phyloP scores from a whole-genome alignment of 129 eudicot species.

The Flaveria linearis region DNA sequence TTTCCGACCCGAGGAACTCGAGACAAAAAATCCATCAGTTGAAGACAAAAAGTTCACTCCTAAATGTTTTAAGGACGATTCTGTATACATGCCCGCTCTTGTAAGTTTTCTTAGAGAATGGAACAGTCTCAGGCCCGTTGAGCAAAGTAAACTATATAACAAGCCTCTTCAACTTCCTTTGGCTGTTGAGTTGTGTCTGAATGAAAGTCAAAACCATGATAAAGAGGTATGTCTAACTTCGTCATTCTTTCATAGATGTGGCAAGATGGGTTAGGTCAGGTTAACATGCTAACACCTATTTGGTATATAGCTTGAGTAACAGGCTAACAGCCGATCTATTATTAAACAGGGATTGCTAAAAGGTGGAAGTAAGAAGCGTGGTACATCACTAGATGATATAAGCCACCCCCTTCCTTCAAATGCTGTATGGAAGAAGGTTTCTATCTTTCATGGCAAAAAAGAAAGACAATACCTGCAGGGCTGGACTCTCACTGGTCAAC shows the following conservation, averaged over 20 bases:
- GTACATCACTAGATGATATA: slow-evolving; percentile 65
- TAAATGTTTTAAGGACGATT: slow-evolving; percentile 41
- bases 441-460: slow-evolving; percentile 50
- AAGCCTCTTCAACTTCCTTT: slow-evolving; percentile 95
- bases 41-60: slow-evolving; percentile 26
- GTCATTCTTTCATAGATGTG: slow-evolving; percentile 4
- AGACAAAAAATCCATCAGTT: slow-evolving; percentile 26
- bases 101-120: slow-evolving; percentile 64
- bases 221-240: slow-evolving; percentile 51
- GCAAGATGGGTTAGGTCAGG: neutral
- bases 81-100: slow-evolving; percentile 53
- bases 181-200: slow-evolving; percentile 68
- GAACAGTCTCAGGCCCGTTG: slow-evolving; percentile 73
- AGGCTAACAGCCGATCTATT: neutral
- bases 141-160: slow-evolving; percentile 56
- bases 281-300: neutral
- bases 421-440: slow-evolving; percentile 64
- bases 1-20: slow-evolving; percentile 80
- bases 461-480: slow-evolving; percentile 69
- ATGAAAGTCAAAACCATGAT: slow-evolving; percentile 78
- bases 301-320: slow-evolving; percentile 10
- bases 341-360: slow-evolving; percentile 76
- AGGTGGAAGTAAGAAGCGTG: slow-evolving; percentile 80
- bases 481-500: slow-evolving; percentile 68
- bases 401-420: slow-evolving; percentile 68